Percentiles rank a stretch among this genome's conserved stretches.
Conservation (phyloP, 306 rosid species). For the Sophora flavescens region DNA sequence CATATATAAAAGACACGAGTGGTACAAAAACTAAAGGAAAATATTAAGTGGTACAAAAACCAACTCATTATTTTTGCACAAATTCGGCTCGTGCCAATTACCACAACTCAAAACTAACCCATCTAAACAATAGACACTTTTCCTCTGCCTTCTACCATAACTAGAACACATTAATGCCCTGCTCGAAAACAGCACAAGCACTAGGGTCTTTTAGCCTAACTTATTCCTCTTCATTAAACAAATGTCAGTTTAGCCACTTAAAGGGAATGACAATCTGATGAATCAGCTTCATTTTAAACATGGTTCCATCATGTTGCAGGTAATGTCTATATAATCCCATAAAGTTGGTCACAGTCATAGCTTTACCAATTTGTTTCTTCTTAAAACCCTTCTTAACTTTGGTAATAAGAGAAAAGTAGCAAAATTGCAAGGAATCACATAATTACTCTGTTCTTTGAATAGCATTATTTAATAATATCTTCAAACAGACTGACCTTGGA, state of each 20-base stretch:
- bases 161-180: slow-evolving; percentile 48
- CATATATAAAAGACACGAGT: too few relatives aligned
- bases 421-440: slow-evolving; percentile 33
- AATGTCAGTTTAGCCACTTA: not conserved
- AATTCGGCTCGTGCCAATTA: too few relatives aligned
- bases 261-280: slow-evolving; percentile 1
- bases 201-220: slow-evolving; percentile 45
- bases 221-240: slow-evolving; percentile 28
- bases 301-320: slow-evolving; percentile 11
- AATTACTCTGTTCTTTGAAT: not conserved
- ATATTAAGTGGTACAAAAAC: too few relatives aligned
- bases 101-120: not conserved
- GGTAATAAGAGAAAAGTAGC: slow-evolving; percentile 11
- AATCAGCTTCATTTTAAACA: slow-evolving; percentile 19
- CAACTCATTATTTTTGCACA: too few relatives aligned
- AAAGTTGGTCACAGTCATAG: slow-evolving; percentile 20
- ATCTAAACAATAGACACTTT: slow-evolving; percentile 32
- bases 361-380: not conserved
- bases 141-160: slow-evolving; percentile 50
- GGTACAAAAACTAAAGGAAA: too few relatives aligned
- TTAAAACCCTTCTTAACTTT: not conserved
- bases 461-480: slow-evolving; percentile 40
- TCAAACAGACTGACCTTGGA: slow-evolving; percentile 43
- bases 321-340: not conserved
- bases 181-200: slow-evolving; percentile 35